These are phyloP conservation scores for Geotrichum aggregatum DNA, from an alignment of 1,139 yeast species.

Conservation along the genomic window DNA sequence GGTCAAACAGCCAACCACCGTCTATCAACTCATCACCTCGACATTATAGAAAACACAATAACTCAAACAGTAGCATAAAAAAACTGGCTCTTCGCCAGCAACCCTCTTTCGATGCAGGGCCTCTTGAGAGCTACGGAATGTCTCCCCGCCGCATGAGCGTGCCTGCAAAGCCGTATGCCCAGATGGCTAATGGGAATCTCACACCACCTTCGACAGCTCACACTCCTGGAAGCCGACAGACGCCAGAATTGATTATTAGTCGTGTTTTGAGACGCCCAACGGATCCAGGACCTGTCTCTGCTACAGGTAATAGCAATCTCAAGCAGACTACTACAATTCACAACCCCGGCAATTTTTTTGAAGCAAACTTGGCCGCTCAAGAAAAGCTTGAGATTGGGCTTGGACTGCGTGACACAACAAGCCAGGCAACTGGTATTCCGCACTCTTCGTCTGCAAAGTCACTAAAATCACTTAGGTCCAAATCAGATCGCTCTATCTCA, in stretches of 20 bases:
- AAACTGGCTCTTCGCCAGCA: conserved; percentile 7
- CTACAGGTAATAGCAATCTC: not conserved
- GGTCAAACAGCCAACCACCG: conserved; percentile 22
- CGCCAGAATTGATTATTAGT: conserved; percentile 9
- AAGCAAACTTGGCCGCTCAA: conserved; percentile 17
- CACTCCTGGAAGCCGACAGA: not conserved
- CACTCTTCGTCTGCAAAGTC: conserved; percentile 6
- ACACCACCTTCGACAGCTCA: conserved; percentile 1
- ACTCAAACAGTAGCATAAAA: conserved; percentile 14
- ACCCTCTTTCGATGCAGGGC: conserved; percentile 10
- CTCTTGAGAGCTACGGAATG: conserved; percentile 4
- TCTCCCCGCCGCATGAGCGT: conserved; percentile 20
- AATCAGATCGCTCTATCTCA: not conserved
- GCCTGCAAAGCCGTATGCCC: conserved; percentile 10
- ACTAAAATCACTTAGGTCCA: not conserved
- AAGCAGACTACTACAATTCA: not conserved
- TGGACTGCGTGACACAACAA: conserved; percentile 18
- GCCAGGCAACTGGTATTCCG: conserved; percentile 4
- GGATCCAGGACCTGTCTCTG: conserved; percentile 13
- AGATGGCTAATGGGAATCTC: not conserved
- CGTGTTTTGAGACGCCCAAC: conserved; percentile 14
- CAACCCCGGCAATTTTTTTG: conserved; percentile 2
- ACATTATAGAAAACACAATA: conserved; percentile 15
- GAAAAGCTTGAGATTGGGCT: conserved; percentile 22
- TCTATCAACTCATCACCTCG: conserved; percentile 26